Evolutionary conservation across 768 basidiomycete species (phyloP).

Genomic region (Amanita brunnescens): DNA sequence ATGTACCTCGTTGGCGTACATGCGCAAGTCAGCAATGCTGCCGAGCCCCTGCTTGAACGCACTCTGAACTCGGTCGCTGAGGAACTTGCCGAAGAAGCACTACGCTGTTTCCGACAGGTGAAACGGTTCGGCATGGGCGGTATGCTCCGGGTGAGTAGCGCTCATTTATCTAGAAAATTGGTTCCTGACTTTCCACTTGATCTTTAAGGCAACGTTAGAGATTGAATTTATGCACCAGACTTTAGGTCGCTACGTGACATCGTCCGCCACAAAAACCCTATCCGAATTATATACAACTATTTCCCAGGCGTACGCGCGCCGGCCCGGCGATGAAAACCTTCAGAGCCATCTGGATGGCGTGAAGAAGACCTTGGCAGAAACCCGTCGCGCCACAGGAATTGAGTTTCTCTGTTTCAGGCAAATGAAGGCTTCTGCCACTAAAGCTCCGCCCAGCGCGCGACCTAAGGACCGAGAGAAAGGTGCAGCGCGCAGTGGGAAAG

Average conservation of each 20-base stretch:
- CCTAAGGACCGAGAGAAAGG: slow-evolving; percentile 14
- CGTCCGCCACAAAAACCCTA: slow-evolving; percentile 71
- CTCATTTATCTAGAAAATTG: background rate
- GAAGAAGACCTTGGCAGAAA: slow-evolving; percentile 83
- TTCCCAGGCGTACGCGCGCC: slow-evolving; percentile 82
- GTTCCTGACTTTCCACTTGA: background rate
- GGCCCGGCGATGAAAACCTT: slow-evolving; percentile 78
- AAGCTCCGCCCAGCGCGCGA: slow-evolving; percentile 10
- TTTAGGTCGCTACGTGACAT: slow-evolving; percentile 79
- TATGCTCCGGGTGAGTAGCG: slow-evolving; percentile 77
- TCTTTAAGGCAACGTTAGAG: slow-evolving; percentile 83
- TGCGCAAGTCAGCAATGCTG: slow-evolving; percentile 76
- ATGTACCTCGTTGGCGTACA: slow-evolving; percentile 88
- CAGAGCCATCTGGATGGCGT: slow-evolving; percentile 85
- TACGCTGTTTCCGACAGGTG: slow-evolving; percentile 81
- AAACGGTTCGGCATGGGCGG: slow-evolving; percentile 96
- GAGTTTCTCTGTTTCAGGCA: slow-evolving; percentile 92
- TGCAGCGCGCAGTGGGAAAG: slow-evolving; percentile 12
- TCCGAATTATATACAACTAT: slow-evolving; percentile 93
- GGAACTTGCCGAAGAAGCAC: slow-evolving; percentile 73
- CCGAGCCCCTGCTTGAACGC: slow-evolving; percentile 76
- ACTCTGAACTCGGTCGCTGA: slow-evolving; percentile 74
- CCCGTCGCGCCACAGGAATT: slow-evolving; percentile 83
- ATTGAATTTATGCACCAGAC: slow-evolving; percentile 99
- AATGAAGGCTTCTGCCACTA: slow-evolving; percentile 38